Evolutionary conservation across 768 basidiomycete species (phyloP).

Genomic region (Kwoniella dendrophila): DNA sequence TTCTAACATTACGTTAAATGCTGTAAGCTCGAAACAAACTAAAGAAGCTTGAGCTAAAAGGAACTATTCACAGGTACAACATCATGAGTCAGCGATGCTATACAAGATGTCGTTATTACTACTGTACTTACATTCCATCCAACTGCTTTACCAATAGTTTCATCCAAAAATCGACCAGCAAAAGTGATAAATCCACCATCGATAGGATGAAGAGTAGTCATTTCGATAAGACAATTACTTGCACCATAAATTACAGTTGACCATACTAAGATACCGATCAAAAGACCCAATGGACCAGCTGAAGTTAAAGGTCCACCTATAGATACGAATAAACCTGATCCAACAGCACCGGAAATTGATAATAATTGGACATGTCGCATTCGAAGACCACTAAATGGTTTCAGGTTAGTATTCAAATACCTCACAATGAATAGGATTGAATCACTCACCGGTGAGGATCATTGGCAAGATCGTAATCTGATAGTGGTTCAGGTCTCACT

Average conservation of each 20-base stretch:
- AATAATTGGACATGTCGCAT: slow-evolving; percentile 34
- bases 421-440: background rate
- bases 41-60: slow-evolving; percentile 16
- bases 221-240: slow-evolving; percentile 28
- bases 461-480: slow-evolving; percentile 4
- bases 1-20: slow-evolving; percentile 27
- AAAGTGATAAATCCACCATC: slow-evolving; percentile 31
- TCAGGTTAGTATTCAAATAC: background rate
- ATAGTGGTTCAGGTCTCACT: background rate
- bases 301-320: slow-evolving; percentile 27
- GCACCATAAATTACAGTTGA: slow-evolving; percentile 18
- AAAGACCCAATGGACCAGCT: slow-evolving; percentile 28
- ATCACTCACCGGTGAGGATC: slow-evolving; percentile 17
- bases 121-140: slow-evolving; percentile 46
- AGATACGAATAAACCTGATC: slow-evolving; percentile 23
- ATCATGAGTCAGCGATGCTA: too few species aligned
- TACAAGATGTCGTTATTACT: too few species aligned
- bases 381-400: slow-evolving; percentile 20
- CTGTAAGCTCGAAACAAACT: slow-evolving; percentile 29
- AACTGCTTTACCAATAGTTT: slow-evolving; percentile 26
- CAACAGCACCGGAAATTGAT: slow-evolving; percentile 31
- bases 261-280: slow-evolving; percentile 33
- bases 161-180: slow-evolving; percentile 25
- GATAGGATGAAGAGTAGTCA: slow-evolving; percentile 28
- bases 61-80: slow-evolving; percentile 4